Evolutionary conservation across 257 asterid genomes (phyloP).

Genomic region (Verbena officinalis): DNA sequence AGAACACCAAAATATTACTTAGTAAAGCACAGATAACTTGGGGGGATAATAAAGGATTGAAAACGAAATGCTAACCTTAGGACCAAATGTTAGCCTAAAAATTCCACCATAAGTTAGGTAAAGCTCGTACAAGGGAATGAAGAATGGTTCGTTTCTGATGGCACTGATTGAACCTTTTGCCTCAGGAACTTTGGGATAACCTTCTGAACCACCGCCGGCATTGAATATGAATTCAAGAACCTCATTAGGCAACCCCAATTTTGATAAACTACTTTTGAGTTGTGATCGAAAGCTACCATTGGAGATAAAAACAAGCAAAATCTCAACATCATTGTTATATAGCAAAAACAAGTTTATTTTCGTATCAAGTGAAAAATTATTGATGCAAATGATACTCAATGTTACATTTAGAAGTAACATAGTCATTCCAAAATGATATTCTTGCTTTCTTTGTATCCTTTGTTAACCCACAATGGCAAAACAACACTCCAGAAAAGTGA

Average conservation of each 20-base stretch:
- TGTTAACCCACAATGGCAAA: neutral
- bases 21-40: constrained; percentile 1
- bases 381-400: neutral
- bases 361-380: neutral
- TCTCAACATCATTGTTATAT: constrained; percentile 6
- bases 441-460: constrained; percentile 1
- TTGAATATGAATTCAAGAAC: constrained; percentile 57
- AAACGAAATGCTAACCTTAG: constrained; percentile 63
- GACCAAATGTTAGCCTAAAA: constrained; percentile 89
- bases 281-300: constrained; percentile 60
- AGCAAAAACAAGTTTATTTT: neutral
- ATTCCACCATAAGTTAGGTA: constrained; percentile 86
- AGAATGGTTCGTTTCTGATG: constrained; percentile 75
- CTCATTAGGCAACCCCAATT: constrained; percentile 74
- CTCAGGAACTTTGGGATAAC: constrained; percentile 69
- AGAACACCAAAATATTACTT: constrained; percentile 32
- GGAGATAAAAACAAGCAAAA: neutral
- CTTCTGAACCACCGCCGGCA: constrained; percentile 46
- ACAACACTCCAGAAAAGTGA: neutral
- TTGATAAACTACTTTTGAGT: constrained; percentile 54
- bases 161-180: constrained; percentile 77
- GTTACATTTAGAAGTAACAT: neutral
- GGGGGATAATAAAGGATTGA: neutral
- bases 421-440: neutral
- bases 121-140: constrained; percentile 86